Evolutionary conservation across 352 stramenopile species (phyloP), one percentile per base, ranked within the genome.

Genomic region (Pythium inflatum): DNA sequence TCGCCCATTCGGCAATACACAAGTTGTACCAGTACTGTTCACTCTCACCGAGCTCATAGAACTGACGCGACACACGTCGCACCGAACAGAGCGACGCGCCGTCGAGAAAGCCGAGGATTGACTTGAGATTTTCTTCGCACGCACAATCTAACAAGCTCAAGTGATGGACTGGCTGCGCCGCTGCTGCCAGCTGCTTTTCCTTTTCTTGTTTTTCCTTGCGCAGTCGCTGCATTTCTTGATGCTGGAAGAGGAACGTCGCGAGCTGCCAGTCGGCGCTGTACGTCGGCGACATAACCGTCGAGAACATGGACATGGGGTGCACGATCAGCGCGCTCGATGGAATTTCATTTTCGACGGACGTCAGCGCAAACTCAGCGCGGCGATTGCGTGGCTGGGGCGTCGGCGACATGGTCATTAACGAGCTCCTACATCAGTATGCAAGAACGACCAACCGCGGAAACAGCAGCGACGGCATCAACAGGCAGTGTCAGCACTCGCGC

Each of bases 71-170:
- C 50, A 92, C 83, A 27, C 77, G 74, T 25, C 86, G 81, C 34
- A 74, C 73, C 0, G 73, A 63, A 25, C 83, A 87, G 36, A 95
- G 84, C 34, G 88, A 93, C 13, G 66, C 54, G 12, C 84, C 88
- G 67, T 95, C 84, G 30, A 95, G 66, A 64, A 84, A 95, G 30
- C 80, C 76, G 50, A 95, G 64, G 24, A 95, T 86, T 11, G 61
- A 45, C 60, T 77, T 70, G 25, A 94, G 34, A 55, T 87, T 92
- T 53, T 94, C 87, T 59, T 94, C 87, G 64, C 87, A 94, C 12
- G 85, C 85, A 64, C 77, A 88, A 73, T 94, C 83, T 25, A 94
- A 67, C 48, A 93, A 76, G n/a, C 51, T 50, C 18, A 61, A 51
- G 20, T 31, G 25, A 27, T 55, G 70, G 27, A 20, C 8, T 2